phyloP scores from a whole-genome alignment of 306 rosid genomes.

The Clitoria ternatea region DNA sequence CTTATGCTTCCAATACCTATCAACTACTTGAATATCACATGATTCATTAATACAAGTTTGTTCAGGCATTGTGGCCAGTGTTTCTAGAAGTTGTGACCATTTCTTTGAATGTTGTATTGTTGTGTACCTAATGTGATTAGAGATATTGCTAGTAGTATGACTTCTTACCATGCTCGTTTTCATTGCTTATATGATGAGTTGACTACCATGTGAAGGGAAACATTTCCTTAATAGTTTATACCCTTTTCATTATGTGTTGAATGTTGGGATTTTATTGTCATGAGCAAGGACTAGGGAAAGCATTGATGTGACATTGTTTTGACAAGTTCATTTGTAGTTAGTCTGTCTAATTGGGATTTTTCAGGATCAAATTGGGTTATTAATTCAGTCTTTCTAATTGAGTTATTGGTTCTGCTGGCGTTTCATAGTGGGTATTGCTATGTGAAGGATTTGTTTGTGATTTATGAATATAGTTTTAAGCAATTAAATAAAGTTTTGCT shows the following conservation, averaged over 20 bases:
- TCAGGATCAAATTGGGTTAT: too few relatives aligned
- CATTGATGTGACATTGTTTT: not conserved
- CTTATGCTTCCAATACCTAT: not conserved
- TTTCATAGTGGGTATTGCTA: not conserved
- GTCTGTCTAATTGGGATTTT: not conserved
- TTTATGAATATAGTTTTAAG: not conserved
- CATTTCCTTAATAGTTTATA: not conserved
- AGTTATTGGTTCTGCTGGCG: not conserved
- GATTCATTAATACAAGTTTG: not conserved
- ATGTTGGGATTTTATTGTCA: not conserved
- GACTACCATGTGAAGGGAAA: not conserved
- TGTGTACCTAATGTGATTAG: not conserved
- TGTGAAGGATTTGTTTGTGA: not conserved
- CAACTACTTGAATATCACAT: not conserved
- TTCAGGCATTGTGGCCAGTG: not conserved
- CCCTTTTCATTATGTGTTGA: not conserved
- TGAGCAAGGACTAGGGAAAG: not conserved
- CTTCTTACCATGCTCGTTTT: not conserved
- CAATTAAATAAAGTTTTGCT: not conserved
- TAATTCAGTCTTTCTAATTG: too few relatives aligned
- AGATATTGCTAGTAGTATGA: not conserved
- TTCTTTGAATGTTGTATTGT: not conserved
- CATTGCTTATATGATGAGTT: not conserved
- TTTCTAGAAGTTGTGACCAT: not conserved
- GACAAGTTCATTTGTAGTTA: not conserved